Evolutionary conservation across 768 basidiomycete genomes (phyloP).

Genomic region (Podaxis pistillaris): DNA sequence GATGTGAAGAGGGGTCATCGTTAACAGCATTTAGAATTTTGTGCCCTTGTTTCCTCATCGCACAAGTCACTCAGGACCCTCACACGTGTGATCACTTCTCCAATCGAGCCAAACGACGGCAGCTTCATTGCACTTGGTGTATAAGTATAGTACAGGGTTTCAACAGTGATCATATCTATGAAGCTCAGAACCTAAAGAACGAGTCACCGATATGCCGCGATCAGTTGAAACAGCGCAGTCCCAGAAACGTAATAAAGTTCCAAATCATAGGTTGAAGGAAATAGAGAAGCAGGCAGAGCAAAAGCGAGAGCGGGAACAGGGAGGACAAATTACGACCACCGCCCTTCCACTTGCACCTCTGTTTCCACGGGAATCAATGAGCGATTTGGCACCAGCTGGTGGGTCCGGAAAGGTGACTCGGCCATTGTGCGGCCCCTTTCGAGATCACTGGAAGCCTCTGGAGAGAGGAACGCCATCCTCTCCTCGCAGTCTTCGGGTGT

Average conservation of each 20-base stretch:
- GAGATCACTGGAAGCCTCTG: constrained; percentile 28
- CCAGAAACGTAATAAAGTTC: constrained; percentile 7
- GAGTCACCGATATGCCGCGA: background rate
- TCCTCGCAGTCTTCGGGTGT: constrained; percentile 41
- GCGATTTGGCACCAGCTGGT: constrained; percentile 27
- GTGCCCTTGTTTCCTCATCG: background rate
- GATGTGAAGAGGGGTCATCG: background rate
- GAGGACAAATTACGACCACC: constrained; percentile 12
- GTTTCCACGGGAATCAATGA: constrained; percentile 21
- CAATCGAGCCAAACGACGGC: background rate
- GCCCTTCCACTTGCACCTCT: constrained; percentile 9
- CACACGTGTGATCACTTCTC: background rate
- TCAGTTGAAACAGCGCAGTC: constrained; percentile 1
- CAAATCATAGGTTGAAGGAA: constrained; percentile 4
- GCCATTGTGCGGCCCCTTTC: constrained; percentile 44
- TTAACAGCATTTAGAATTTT: background rate
- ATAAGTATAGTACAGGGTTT: constrained; percentile 13
- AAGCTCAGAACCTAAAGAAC: background rate
- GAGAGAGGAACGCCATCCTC: constrained; percentile 51
- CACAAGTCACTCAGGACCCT: background rate
- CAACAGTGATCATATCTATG: constrained; percentile 5
- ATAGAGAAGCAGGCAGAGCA: background rate
- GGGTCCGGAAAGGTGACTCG: constrained; percentile 42
- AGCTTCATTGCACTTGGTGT: background rate
- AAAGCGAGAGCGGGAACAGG: background rate